phyloP scores from a whole-genome alignment of 371 early-diverging fungal genomes.

The Mortierella sp. region DNA sequence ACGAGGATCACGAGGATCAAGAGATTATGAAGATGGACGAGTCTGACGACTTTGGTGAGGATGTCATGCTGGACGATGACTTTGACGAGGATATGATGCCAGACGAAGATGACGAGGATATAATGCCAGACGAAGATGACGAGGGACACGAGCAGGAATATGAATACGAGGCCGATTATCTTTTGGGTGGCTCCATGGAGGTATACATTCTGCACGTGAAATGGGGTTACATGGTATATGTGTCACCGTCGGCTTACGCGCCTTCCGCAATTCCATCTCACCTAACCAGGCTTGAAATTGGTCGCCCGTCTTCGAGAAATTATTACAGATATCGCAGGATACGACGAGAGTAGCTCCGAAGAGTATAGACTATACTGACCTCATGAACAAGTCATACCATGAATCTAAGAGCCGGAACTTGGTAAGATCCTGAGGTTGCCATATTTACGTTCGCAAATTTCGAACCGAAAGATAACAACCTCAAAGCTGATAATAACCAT shows the following conservation, averaged over 20 bases:
- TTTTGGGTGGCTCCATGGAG: conserved; percentile 34
- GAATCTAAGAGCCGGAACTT: conserved; percentile 14
- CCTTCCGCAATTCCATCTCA: background rate
- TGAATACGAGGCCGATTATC: conserved; percentile 30
- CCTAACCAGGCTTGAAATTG: too few species aligned
- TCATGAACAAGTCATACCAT: conserved; percentile 41
- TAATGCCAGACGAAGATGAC: background rate
- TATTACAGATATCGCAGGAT: background rate
- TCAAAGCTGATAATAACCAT: background rate
- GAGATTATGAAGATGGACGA: background rate
- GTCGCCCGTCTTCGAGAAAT: background rate
- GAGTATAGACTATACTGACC: conserved; percentile 20
- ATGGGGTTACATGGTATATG: background rate
- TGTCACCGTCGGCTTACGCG: background rate
- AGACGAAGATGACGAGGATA: background rate
- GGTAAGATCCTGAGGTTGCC: background rate
- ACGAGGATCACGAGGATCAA: background rate
- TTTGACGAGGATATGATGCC: background rate
- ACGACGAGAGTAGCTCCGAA: background rate
- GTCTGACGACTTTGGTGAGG: background rate
- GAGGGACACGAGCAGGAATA: conserved; percentile 4
- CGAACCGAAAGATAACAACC: too few species aligned
- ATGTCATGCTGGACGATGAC: too few species aligned
- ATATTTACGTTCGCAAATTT: too few species aligned
- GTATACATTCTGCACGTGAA: conserved; percentile 13